Evolutionary conservation across 768 basidiomycete species (phyloP), one percentile per base, ranked within the genome.

Genomic region (Lactarius tabidus): DNA sequence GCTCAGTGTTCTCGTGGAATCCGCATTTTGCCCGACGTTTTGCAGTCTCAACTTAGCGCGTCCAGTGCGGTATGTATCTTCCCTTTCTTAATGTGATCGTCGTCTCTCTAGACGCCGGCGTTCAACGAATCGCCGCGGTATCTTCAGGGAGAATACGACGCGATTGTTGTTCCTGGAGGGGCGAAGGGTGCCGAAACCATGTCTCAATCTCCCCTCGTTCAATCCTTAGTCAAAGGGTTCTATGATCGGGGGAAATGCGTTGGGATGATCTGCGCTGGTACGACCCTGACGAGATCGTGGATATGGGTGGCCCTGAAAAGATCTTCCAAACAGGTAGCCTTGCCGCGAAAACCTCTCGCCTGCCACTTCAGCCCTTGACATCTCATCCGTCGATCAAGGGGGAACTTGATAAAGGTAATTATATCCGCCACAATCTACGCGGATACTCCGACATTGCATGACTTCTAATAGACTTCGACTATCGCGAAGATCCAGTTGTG

Each of bases 221-320:
- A 92, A 71, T 77, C 79, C 0, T 79, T 91, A 12, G 81, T 93
- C 15, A 78, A 80, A 61, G 75, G 79, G 26, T 92, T 85, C 70
- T 72, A 89, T 53, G 73, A 79, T 28, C 68, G 76, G 29, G 79
- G 78, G 17, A 89, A 87, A 71, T 71, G 82, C 31, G 87, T 93
- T 29, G 91, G 85, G 1, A 91, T 93, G 91, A 91, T 93, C 54
- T 93, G 91, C 71, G 91, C 91, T 58, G 91, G 91, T 87, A 60
- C 38, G 80, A 73, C 33, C 6, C 6, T 26, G 48, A 51, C 12
- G 53, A 41, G 17, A 48, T 53, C n/a, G 18, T 36, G 33, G 41
- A 31, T 31, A 56, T 39, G 3, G 15, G 51, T 33, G 35, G n/a
- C 23, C 45, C n/a, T 51, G 3, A 41, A 60, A n/a, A 29, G 29